These are phyloP conservation scores for Alternaria sp. DNA, from an alignment of 2,329 filamentous ascomycete species.

Conservation along the genomic window DNA sequence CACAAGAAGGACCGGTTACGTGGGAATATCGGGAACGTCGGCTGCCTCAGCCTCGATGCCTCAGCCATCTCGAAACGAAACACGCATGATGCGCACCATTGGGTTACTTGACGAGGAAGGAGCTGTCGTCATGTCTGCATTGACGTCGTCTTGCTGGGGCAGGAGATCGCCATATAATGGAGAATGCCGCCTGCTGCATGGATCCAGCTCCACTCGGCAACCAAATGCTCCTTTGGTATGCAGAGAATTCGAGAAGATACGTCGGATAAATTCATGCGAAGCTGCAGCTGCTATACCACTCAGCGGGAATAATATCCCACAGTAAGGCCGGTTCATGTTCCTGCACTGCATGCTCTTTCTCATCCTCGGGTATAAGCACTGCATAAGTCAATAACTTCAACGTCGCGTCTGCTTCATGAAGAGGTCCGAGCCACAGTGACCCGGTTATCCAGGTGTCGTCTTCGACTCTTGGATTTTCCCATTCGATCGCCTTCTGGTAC, in stretches of 20 bases:
- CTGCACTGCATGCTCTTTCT: background rate
- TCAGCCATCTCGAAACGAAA: constrained; percentile 26
- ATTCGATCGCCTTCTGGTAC: background rate
- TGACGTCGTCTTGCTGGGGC: constrained; percentile 3
- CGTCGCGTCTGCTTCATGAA: background rate
- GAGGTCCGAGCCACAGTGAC: background rate
- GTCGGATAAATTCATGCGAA: background rate
- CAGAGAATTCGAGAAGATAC: background rate
- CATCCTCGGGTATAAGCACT: background rate
- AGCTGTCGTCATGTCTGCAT: constrained; percentile 9
- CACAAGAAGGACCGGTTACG: constrained; percentile 6
- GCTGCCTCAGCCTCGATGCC: constrained; percentile 24
- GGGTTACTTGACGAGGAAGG: constrained; percentile 4
- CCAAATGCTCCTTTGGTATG: background rate
- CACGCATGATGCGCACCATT: constrained; percentile 13
- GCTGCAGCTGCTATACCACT: background rate
- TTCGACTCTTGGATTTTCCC: background rate
- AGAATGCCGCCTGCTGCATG: background rate
- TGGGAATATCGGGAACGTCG: constrained; percentile 16
- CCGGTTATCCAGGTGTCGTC: background rate
- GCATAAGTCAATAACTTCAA: background rate
- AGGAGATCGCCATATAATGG: background rate
- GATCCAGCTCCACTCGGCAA: background rate
- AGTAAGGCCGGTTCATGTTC: background rate
- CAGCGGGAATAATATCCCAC: background rate